Evolutionary conservation across 2,329 filamentous ascomycete species (phyloP).

Genomic region (Hymenoscyphus fraxineus): DNA sequence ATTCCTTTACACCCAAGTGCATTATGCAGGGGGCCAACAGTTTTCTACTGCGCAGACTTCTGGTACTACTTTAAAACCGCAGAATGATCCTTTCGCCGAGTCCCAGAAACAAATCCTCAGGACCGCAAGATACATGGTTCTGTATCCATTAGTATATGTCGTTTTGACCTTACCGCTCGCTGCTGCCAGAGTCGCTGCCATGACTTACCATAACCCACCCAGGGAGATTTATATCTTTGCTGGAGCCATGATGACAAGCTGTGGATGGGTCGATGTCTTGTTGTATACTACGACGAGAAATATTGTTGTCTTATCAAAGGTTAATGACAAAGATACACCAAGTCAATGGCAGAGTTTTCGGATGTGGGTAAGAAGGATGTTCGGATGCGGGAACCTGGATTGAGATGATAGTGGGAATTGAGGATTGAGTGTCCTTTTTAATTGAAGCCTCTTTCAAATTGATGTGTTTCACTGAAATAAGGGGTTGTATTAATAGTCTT

Average conservation of each 20-base stretch:
- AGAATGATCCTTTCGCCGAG: background rate
- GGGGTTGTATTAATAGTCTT: no score
- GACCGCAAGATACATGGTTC: conserved; percentile 12
- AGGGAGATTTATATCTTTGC: conserved; percentile 1
- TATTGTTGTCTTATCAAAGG: background rate
- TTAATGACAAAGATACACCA: background rate
- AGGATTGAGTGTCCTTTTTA: background rate
- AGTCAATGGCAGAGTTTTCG: background rate
- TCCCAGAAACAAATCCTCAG: conserved; percentile 6
- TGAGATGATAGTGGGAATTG: background rate
- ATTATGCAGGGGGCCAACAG: background rate
- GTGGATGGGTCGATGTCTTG: conserved; percentile 10
- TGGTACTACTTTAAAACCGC: background rate
- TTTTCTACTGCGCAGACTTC: background rate
- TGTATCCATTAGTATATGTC: conserved; percentile 17
- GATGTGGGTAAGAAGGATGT: background rate
- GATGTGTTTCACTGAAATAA: no score
- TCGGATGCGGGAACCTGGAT: background rate
- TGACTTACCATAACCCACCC: conserved; percentile 1
- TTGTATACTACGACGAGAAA: conserved; percentile 11
- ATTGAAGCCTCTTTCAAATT: no score
- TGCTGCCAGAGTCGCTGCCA: conserved; percentile 6
- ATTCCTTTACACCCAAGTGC: background rate
- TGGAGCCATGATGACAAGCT: conserved; percentile 9
- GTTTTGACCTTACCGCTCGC: conserved; percentile 11